phyloP scores from a whole-genome alignment of 1,139 yeast species.

The Yamadazyma conglobata region DNA sequence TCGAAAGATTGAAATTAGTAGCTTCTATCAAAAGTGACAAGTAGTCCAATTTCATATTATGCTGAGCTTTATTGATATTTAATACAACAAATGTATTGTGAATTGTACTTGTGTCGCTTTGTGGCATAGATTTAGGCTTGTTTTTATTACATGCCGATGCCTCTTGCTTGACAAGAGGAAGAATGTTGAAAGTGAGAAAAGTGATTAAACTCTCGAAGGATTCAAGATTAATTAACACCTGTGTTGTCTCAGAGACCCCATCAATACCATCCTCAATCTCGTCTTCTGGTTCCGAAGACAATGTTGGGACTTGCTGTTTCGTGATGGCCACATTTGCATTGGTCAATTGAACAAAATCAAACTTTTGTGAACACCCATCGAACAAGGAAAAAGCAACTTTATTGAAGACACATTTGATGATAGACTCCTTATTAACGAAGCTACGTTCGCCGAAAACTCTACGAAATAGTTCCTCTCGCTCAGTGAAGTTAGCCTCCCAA shows the following conservation, averaged over 20 bases:
- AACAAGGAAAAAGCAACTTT: constrained; percentile 6
- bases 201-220: constrained; percentile 25
- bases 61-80: constrained; percentile 15
- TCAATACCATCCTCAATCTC: constrained; percentile 12
- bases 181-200: constrained; percentile 13
- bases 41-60: constrained; percentile 14
- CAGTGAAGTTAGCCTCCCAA: constrained; percentile 66
- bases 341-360: constrained; percentile 17
- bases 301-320: constrained; percentile 7
- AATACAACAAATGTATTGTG: constrained; percentile 7
- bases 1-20: constrained; percentile 7
- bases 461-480: constrained; percentile 52
- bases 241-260: constrained; percentile 13
- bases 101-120: background rate
- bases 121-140: background rate
- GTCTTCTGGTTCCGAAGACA: constrained; percentile 9
- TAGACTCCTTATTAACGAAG: constrained; percentile 8
- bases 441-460: constrained; percentile 29
- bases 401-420: constrained; percentile 10
- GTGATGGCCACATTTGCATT: constrained; percentile 11
- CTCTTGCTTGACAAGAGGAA: constrained; percentile 6
- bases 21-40: constrained; percentile 10
- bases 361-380: constrained; percentile 1
- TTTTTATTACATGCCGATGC: background rate
- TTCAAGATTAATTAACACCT: constrained; percentile 19